Percentiles rank a stretch among this genome's conserved stretches.
phyloP scores from a whole-genome alignment of 2,329 filamentous ascomycete genomes.

The Botrytis aclada region DNA sequence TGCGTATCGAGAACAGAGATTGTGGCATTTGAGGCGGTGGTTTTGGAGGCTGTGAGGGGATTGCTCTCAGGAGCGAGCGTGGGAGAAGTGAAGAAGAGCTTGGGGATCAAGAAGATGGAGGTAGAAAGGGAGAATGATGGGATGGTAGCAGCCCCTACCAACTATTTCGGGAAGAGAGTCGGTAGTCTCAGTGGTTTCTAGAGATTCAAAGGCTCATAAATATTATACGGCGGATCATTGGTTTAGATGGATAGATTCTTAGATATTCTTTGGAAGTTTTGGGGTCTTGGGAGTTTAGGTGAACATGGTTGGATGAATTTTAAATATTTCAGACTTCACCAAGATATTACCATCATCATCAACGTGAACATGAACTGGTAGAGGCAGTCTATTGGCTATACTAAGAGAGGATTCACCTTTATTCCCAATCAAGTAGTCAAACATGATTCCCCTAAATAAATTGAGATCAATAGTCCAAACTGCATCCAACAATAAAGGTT shows the following conservation, averaged over 20 bases:
- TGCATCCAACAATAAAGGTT: too few species aligned
- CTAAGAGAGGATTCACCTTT: too few species aligned
- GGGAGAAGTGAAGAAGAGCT: background rate
- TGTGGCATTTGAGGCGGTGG: background rate
- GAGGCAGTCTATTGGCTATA: background rate
- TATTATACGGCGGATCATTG: background rate
- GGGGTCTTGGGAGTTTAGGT: background rate
- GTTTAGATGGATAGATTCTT: background rate
- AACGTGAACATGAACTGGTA: background rate
- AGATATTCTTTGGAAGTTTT: background rate
- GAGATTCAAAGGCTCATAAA: background rate
- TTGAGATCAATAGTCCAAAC: background rate
- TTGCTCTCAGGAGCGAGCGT: background rate
- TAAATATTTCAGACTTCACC: background rate
- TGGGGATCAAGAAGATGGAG: background rate
- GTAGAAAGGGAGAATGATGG: background rate
- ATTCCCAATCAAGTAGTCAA: background rate
- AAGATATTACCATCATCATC: fast-evolving
- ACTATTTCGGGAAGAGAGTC: constrained; percentile 2
- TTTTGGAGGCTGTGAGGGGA: background rate
- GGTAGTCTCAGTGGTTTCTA: background rate
- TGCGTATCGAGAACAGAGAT: constrained; percentile 1
- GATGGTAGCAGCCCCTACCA: background rate
- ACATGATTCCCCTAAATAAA: background rate
- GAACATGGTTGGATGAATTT: background rate